Percentiles rank a stretch among this genome's conserved stretches.
Evolutionary conservation across 805 yeast genomes (phyloP).

Genomic region (Myxozyma kluyveri): DNA sequence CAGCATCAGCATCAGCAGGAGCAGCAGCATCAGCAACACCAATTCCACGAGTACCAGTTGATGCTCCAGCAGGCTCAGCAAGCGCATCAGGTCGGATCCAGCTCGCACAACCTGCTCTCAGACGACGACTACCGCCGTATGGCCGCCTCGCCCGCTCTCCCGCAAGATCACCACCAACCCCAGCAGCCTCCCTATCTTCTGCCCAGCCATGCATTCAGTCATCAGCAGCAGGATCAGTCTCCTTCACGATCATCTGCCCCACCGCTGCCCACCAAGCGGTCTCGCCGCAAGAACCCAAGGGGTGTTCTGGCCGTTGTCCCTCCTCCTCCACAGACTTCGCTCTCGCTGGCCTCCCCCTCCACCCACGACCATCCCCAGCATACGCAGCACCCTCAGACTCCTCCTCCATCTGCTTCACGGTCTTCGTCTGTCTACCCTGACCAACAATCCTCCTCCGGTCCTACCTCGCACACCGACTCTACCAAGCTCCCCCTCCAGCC

Average conservation of each 20-base stretch:
- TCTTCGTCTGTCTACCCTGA: not conserved
- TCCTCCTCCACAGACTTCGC: slow-evolving; percentile 7
- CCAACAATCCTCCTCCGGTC: slow-evolving; percentile 5
- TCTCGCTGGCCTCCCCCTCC: not conserved
- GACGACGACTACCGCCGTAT: slow-evolving; percentile 1
- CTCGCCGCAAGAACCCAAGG: slow-evolving; percentile 10
- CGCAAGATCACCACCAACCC: not conserved
- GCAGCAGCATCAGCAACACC: not conserved
- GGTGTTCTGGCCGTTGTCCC: slow-evolving; percentile 12
- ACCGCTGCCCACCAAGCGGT: slow-evolving; percentile 2
- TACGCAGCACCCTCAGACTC: slow-evolving; percentile 14
- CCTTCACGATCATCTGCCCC: not conserved
- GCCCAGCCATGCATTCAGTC: too few species aligned
- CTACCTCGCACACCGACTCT: slow-evolving; percentile 5
- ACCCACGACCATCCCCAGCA: not conserved
- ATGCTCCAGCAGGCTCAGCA: not conserved
- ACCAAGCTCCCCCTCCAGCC: too few species aligned
- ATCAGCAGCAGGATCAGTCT: too few species aligned
- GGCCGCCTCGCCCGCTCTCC: not conserved
- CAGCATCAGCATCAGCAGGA: not conserved
- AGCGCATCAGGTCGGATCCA: too few species aligned
- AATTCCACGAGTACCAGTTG: not conserved
- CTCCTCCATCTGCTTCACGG: slow-evolving; percentile 16
- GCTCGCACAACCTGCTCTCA: not conserved
- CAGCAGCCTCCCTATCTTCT: not conserved